phyloP scores from a whole-genome alignment of 2,329 filamentous ascomycete genomes.

The Biscogniauxia sp. region DNA sequence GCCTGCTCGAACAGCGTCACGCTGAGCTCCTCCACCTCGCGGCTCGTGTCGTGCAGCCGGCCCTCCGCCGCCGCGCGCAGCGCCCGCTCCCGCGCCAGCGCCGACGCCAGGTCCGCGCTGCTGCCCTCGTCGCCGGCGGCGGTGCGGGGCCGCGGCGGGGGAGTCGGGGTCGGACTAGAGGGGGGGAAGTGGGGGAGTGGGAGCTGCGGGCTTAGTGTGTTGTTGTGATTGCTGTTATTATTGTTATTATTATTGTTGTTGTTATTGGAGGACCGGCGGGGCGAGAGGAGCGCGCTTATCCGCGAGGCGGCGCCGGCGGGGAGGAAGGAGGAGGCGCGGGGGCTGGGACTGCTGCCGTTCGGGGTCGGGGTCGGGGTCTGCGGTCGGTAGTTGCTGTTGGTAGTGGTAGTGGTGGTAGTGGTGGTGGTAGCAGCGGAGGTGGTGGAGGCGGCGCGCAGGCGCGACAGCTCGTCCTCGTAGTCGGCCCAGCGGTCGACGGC shows the following conservation, averaged over 20 bases:
- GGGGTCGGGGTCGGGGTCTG: conserved; percentile 5
- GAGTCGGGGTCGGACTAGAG: conserved; percentile 22
- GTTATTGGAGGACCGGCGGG: conserved; percentile 33
- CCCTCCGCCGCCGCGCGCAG: conserved; percentile 69
- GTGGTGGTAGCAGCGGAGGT: conserved; percentile 26
- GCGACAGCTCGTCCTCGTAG: conserved; percentile 75
- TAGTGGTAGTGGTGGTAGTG: conserved; percentile 21
- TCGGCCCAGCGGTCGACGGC: conserved; percentile 67
- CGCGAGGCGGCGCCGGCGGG: conserved; percentile 32
- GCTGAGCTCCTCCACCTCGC: conserved; percentile 76
- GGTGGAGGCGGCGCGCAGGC: conserved; percentile 46
- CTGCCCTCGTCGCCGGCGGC: conserved; percentile 20
- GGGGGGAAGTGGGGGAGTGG: conserved; percentile 14
- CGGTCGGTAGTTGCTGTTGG: conserved; percentile 3
- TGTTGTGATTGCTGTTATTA: conserved; percentile 5
- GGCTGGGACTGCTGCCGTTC: conserved; percentile 4
- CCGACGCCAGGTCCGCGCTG: conserved; percentile 53
- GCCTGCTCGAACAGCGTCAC: conserved; percentile 76
- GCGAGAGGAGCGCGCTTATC: conserved; percentile 31
- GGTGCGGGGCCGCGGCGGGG: conserved; percentile 25
- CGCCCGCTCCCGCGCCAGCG: conserved; percentile 63
- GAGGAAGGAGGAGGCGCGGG: conserved; percentile 28
- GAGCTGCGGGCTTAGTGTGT: conserved; percentile 12
- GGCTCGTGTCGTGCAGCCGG: conserved; percentile 62
- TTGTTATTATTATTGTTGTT: neutral